A percentile compares a stretch with the other conserved stretches of the same genome.
Evolutionary conservation across 805 yeast genomes (phyloP).

Genomic region (Ogataea paraovalis): DNA sequence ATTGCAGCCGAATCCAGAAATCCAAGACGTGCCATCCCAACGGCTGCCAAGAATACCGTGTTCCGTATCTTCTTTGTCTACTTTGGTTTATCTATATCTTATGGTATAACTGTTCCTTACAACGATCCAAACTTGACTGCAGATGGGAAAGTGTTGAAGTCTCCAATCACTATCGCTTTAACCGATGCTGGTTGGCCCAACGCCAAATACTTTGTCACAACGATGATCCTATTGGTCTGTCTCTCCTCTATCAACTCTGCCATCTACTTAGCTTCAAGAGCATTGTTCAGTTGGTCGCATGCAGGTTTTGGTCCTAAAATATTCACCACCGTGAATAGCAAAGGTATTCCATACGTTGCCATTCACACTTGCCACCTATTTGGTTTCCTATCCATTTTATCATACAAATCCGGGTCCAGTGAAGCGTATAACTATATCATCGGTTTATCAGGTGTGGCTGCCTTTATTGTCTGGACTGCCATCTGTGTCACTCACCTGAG

Average conservation of each 20-base stretch:
- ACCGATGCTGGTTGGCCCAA: conserved; percentile 41
- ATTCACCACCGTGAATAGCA: conserved; percentile 44
- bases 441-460: conserved; percentile 58
- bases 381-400: conserved; percentile 53
- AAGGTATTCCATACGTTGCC: conserved; percentile 60
- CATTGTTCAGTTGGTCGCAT: conserved; percentile 56
- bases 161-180: conserved; percentile 43
- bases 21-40: conserved; percentile 50
- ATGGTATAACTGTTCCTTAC: conserved; percentile 54
- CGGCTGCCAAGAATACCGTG: conserved; percentile 50
- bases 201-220: conserved; percentile 37
- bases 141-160: conserved; percentile 32
- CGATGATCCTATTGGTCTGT: conserved; percentile 53
- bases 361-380: conserved; percentile 49
- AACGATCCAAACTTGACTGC: conserved; percentile 41
- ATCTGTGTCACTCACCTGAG: conserved; percentile 50
- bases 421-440: conserved; percentile 55
- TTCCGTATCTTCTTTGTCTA: conserved; percentile 51
- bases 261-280: conserved; percentile 61
- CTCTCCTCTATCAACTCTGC: conserved; percentile 67
- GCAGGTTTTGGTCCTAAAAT: conserved; percentile 58
- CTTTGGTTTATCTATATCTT: conserved; percentile 47
- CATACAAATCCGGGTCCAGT: conserved; percentile 53
- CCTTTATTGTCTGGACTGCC: conserved; percentile 60
- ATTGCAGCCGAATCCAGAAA: conserved; percentile 56